Evolutionary conservation across 2,329 filamentous ascomycete genomes (phyloP).

Genomic region (Alternaria burnsii): DNA sequence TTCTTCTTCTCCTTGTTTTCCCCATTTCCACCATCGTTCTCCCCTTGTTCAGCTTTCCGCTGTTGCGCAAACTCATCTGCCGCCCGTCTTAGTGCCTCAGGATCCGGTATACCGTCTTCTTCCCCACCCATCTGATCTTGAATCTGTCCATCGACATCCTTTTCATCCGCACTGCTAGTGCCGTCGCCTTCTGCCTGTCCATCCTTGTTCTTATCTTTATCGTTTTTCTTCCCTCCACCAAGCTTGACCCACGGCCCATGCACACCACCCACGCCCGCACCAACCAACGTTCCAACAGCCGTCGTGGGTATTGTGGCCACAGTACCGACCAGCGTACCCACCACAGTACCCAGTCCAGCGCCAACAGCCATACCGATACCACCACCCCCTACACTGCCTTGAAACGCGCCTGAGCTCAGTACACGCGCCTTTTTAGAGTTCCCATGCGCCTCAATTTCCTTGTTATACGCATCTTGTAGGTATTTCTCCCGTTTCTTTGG

Average conservation of each 20-base stretch:
- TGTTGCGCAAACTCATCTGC: conserved; percentile 24
- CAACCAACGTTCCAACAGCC: conserved; percentile 52
- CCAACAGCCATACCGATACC: conserved; percentile 55
- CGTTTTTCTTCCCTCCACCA: conserved; percentile 28
- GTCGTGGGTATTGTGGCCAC: conserved; percentile 53
- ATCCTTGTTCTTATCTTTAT: conserved; percentile 10
- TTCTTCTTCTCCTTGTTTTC: conserved; percentile 28
- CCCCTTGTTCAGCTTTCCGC: conserved; percentile 6
- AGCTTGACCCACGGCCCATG: conserved; percentile 56
- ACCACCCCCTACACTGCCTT: conserved; percentile 53
- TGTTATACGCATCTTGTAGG: conserved; percentile 45
- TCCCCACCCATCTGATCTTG: conserved; percentile 8
- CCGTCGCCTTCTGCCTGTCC: conserved; percentile 20
- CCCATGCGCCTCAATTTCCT: conserved; percentile 46
- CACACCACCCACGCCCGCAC: conserved; percentile 52
- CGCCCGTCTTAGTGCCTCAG: conserved; percentile 32
- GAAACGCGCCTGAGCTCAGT: conserved; percentile 50
- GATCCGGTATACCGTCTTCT: conserved; percentile 38
- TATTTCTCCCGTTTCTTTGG: conserved; percentile 47
- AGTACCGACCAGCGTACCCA: conserved; percentile 52
- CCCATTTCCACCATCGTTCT: conserved; percentile 6
- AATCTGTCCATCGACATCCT: conserved; percentile 12
- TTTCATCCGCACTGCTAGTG: conserved; percentile 9
- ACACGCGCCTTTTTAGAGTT: conserved; percentile 47
- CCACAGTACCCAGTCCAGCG: conserved; percentile 53